phyloP scores from a whole-genome alignment of 768 basidiomycete species.

The Xerocomus brunneocitrinus region DNA sequence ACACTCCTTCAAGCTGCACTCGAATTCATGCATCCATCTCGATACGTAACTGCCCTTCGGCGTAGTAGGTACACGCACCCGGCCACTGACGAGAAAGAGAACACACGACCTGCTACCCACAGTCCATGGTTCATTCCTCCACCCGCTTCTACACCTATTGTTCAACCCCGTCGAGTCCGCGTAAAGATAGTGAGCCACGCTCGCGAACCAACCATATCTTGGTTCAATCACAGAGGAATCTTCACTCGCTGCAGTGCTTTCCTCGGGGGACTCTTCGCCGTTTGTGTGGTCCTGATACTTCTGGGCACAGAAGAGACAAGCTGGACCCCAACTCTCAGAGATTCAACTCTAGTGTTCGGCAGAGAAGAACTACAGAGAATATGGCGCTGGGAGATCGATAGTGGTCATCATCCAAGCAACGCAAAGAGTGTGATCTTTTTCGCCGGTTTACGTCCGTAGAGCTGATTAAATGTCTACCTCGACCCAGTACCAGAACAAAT shows the following conservation, averaged over 20 bases:
- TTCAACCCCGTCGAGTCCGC: constrained; percentile 53
- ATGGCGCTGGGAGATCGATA: constrained; percentile 91
- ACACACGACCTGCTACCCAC: constrained; percentile 5
- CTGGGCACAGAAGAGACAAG: constrained; percentile 40
- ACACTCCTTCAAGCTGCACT: not conserved
- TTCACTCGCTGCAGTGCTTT: constrained; percentile 49
- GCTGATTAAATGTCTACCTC: not conserved
- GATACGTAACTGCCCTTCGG: constrained; percentile 3
- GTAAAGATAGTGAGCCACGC: constrained; percentile 51
- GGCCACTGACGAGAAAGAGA: constrained; percentile 1
- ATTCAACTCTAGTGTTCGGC: constrained; percentile 67
- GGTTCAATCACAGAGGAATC: constrained; percentile 53
- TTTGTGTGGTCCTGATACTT: constrained; percentile 41
- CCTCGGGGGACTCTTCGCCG: constrained; percentile 46
- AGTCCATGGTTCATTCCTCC: constrained; percentile 49
- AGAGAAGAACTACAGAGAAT: constrained; percentile 74
- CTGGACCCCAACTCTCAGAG: constrained; percentile 33
- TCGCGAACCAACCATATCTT: constrained; percentile 37
- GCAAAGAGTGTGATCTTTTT: constrained; percentile 28
- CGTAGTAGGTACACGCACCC: not conserved
- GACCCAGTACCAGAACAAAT: not conserved
- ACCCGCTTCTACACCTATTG: constrained; percentile 45
- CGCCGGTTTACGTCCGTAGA: too few relatives aligned
- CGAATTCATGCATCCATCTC: not conserved
- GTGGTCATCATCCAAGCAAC: constrained; percentile 82